phyloP scores from a whole-genome alignment of 2,329 filamentous ascomycete species.

The Cercospora janseana region DNA sequence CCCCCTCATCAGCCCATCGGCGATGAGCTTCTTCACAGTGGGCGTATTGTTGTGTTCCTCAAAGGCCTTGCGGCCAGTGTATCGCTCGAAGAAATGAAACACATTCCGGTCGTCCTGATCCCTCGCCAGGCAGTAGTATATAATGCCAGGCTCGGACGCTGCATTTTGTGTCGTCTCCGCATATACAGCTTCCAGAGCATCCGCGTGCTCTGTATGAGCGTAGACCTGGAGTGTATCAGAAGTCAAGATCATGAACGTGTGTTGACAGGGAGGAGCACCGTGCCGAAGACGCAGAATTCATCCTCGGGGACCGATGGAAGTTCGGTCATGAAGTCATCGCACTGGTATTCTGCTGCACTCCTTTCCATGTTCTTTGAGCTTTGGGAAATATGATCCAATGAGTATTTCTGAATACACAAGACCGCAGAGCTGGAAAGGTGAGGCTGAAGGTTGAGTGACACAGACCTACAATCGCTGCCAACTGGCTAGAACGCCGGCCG shows the following conservation, averaged over 20 bases:
- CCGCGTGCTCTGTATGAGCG: slow-evolving; percentile 35
- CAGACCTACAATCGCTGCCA: too few relatives aligned
- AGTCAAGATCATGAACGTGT: not conserved
- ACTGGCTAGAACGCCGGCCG: too few relatives aligned
- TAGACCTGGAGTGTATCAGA: slow-evolving; percentile 25
- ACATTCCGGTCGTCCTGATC: slow-evolving; percentile 33
- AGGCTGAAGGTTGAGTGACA: too few relatives aligned
- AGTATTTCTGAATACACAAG: too few relatives aligned
- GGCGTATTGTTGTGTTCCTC: slow-evolving; percentile 35
- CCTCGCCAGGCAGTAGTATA: slow-evolving; percentile 36
- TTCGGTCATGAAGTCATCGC: slow-evolving; percentile 14
- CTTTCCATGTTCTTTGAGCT: slow-evolving; percentile 12
- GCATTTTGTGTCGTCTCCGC: slow-evolving; percentile 33
- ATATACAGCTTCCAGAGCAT: slow-evolving; percentile 37
- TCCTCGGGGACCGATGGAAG: slow-evolving; percentile 15
- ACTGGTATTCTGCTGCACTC: slow-evolving; percentile 15
- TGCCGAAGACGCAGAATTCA: slow-evolving; percentile 20
- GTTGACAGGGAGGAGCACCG: slow-evolving; percentile 1
- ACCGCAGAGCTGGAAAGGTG: too few relatives aligned
- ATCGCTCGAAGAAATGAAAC: slow-evolving; percentile 41
- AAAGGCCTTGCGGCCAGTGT: slow-evolving; percentile 34
- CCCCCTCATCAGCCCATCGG: slow-evolving; percentile 14
- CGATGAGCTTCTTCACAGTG: slow-evolving; percentile 34
- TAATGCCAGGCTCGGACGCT: slow-evolving; percentile 31
- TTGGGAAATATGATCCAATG: too few relatives aligned